Conservation (phyloP, 352 stramenopile species). For the Globisporangium camurandrum region DNA sequence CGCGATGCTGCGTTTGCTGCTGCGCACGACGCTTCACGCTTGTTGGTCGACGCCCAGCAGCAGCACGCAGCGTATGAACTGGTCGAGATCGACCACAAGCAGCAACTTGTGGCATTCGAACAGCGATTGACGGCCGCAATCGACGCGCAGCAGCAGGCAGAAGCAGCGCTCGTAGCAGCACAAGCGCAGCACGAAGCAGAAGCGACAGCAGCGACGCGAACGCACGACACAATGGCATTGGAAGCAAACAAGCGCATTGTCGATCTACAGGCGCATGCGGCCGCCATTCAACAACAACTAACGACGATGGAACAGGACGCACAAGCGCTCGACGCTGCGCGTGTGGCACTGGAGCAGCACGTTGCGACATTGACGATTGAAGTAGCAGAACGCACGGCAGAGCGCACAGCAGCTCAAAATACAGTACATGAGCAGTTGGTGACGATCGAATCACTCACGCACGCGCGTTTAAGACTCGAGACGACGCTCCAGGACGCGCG, state of each 20-base stretch:
- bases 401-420: not conserved
- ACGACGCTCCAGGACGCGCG: not conserved
- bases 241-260: slow-evolving; percentile 29
- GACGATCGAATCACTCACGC: slow-evolving; percentile 1
- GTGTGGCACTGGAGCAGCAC: not conserved
- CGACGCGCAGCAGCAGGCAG: slow-evolving; percentile 12
- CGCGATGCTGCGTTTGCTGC: slow-evolving; percentile 38
- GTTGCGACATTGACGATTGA: not conserved
- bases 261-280: slow-evolving; percentile 21
- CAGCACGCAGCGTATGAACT: slow-evolving; percentile 52
- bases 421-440: not conserved
- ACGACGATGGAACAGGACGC: not conserved
- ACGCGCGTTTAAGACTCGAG: not conserved
- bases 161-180: slow-evolving; percentile 21
- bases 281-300: slow-evolving; percentile 2
- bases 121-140: slow-evolving; percentile 20
- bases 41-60: slow-evolving; percentile 55
- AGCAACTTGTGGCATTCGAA: slow-evolving; percentile 20
- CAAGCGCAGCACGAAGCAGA: slow-evolving; percentile 19
- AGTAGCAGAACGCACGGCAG: not conserved
- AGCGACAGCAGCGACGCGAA: slow-evolving; percentile 17
- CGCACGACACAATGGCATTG: slow-evolving; percentile 17
- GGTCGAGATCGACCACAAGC: slow-evolving; percentile 30
- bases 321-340: not conserved
- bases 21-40: slow-evolving; percentile 26